Percentiles rank a stretch among this genome's conserved stretches.
Evolutionary conservation across 257 asterid genomes (phyloP).

Genomic region (Salvia rosmarinus): DNA sequence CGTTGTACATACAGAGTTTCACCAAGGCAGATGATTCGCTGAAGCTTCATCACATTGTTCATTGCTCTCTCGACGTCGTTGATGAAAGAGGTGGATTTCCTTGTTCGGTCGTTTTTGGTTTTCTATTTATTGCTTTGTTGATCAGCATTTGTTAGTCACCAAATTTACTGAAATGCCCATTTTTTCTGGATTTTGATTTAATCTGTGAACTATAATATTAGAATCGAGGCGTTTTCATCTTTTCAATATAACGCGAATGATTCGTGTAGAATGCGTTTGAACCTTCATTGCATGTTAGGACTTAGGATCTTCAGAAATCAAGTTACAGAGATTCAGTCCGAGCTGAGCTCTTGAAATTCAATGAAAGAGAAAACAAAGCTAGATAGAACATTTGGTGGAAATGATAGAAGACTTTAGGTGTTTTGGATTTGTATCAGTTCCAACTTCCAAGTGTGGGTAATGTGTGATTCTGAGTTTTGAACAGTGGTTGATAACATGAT

Average conservation of each 20-base stretch:
- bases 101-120: not conserved
- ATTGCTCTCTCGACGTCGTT: conserved; percentile 94
- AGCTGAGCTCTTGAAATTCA: not conserved
- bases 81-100: conserved; percentile 79
- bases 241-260: not conserved
- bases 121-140: conserved; percentile 6
- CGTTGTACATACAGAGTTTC: conserved; percentile 89
- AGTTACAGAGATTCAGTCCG: not conserved
- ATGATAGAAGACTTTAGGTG: not conserved
- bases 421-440: not conserved
- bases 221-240: conserved; percentile 11
- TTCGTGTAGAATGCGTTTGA: conserved; percentile 20
- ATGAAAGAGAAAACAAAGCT: not conserved
- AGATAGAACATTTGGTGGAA: not conserved
- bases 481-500: not conserved
- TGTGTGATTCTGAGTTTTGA: not conserved
- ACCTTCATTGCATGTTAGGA: conserved; percentile 16
- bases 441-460: not conserved
- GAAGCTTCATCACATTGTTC: conserved; percentile 97
- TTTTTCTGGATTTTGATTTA: not conserved
- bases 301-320: not conserved
- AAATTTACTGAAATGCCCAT: not conserved
- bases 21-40: conserved; percentile 94
- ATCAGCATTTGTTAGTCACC: not conserved
- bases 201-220: not conserved